Base-by-base conservation (phyloP, 2,329 filamentous ascomycete species). In the Dothideomycetes sp. region DNA sequence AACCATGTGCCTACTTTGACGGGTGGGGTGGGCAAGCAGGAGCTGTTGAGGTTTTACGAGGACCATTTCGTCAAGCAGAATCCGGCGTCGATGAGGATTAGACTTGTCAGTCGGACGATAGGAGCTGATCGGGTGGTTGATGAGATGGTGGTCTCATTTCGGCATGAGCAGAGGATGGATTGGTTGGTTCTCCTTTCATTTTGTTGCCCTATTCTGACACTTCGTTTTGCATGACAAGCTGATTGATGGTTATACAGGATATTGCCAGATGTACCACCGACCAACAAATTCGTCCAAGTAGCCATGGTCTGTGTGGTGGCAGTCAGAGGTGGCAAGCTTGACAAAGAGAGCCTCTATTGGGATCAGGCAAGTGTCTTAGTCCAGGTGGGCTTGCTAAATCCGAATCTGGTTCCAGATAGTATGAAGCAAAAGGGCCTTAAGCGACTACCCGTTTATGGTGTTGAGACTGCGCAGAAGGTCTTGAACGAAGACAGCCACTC, bases 281-380 rank as follows among this genome's bases (percentile, higher is more conserved):
- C 73, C 3, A 60, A 69, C 44, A 73, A 69, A 41, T 55, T 57
- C n/a, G 70, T 77, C 2, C 65, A 77, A 48, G 59, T 78, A 17
- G 62, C 72, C 2, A 50, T 77, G 22, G 70, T 77, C 19, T 72
- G 67, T 38, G 64, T 78, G 9, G 70, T 77, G 4, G 63, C 63
- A 30, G 56, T 76, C 12, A 61, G 69, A 24, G 70, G 65, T 1
- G 70, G 67, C 0, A 71, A 68, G 47, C 54, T 77, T 12, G 68
- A 65, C 38, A 68, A 69, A 2, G 73, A 77, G 51, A 70, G 74
- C 44, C 59, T 75, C 42, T 75, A 76, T 48, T 77, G 73, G 73
- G 73, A 77, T 41, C 72, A 77, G 46, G 73, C 73, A 2, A 70
- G 62, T 24, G 72, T 76, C 4, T 55, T 77, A 2, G 62, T 75